Evolutionary conservation across 1,284 basidiomycete genomes (phyloP).

Genomic region (Cutaneotrichosporon mucoides): DNA sequence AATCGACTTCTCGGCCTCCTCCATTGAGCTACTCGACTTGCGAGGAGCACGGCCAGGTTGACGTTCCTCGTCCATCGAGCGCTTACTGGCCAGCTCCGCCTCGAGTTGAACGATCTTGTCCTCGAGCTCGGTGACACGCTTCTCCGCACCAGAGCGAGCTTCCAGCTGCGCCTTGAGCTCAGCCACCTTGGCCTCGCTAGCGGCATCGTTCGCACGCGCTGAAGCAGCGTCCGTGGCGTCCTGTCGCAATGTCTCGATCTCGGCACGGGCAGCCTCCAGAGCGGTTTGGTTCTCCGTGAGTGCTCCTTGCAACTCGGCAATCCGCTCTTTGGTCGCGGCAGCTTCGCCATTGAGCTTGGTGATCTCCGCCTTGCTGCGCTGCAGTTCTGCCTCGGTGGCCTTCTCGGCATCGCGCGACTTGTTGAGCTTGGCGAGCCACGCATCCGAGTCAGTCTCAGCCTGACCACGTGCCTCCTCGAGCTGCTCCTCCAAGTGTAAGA

Average conservation of each 20-base stretch:
- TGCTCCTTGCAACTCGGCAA: conserved; percentile 82
- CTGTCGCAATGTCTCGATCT: conserved; percentile 75
- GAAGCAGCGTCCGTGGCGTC: conserved; percentile 65
- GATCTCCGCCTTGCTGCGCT: conserved; percentile 60
- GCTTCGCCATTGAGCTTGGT: conserved; percentile 63
- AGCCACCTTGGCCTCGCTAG: conserved; percentile 30
- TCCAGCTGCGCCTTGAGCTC: conserved; percentile 22
- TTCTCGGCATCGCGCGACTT: conserved; percentile 75
- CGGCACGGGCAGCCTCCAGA: conserved; percentile 83
- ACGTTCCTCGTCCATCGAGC: conserved; percentile 4
- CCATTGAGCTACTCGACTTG: conserved; percentile 20
- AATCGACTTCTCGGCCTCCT: conserved; percentile 43
- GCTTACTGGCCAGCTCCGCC: conserved; percentile 22
- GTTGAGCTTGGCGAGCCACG: conserved; percentile 61
- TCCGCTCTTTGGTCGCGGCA: conserved; percentile 58
- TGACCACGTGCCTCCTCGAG: conserved; percentile 71
- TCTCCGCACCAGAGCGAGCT: conserved; percentile 14
- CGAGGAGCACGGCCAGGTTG: conserved; percentile 7
- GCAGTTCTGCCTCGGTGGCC: conserved; percentile 63
- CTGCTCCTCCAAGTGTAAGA: conserved; percentile 72
- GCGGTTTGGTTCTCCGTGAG: conserved; percentile 81
- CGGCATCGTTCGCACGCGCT: neutral
- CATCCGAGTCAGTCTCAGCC: conserved; percentile 68
- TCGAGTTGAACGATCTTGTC: conserved; percentile 31
- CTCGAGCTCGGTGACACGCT: conserved; percentile 20